Percentiles rank a stretch among this genome's conserved stretches.
Evolutionary conservation across 257 asterid species (phyloP).

Genomic region (Prunella vulgaris): DNA sequence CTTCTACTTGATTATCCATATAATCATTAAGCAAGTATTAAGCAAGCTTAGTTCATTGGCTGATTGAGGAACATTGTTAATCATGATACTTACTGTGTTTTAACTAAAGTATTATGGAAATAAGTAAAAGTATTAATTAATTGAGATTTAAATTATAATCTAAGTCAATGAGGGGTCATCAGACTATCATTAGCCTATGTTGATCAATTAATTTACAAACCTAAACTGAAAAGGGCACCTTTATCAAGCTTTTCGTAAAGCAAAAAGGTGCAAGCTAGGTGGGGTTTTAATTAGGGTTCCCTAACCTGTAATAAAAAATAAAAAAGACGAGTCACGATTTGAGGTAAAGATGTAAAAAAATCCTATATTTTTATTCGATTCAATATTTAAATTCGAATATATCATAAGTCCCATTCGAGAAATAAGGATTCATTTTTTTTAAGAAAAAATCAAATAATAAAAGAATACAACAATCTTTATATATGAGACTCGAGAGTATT

Average conservation of each 20-base stretch:
- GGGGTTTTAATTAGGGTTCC: not conserved
- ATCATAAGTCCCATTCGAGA: conserved; percentile 27
- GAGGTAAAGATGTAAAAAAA: too few species aligned
- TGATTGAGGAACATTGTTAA: not conserved
- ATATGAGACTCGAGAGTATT: too few species aligned
- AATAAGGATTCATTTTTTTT: too few species aligned
- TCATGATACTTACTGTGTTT: conserved; percentile 1
- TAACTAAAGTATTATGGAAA: not conserved
- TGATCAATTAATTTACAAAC: not conserved
- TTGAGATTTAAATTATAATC: not conserved
- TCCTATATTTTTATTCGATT: too few species aligned
- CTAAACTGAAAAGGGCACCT: not conserved
- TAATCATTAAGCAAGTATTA: too few species aligned
- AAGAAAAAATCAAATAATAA: too few species aligned
- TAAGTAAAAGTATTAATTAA: not conserved
- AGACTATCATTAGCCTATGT: not conserved
- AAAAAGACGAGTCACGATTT: too few species aligned
- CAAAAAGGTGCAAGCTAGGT: not conserved
- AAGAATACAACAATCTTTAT: too few species aligned
- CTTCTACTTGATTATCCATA: not conserved
- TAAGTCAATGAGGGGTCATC: conserved; percentile 4
- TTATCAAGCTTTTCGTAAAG: conserved; percentile 1
- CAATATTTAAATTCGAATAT: conserved; percentile 4
- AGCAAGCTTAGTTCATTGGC: conserved; percentile 12
- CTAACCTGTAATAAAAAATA: not conserved